Evolutionary conservation across 257 asterid genomes (phyloP).

Genomic region (Scutellaria galericulata): DNA sequence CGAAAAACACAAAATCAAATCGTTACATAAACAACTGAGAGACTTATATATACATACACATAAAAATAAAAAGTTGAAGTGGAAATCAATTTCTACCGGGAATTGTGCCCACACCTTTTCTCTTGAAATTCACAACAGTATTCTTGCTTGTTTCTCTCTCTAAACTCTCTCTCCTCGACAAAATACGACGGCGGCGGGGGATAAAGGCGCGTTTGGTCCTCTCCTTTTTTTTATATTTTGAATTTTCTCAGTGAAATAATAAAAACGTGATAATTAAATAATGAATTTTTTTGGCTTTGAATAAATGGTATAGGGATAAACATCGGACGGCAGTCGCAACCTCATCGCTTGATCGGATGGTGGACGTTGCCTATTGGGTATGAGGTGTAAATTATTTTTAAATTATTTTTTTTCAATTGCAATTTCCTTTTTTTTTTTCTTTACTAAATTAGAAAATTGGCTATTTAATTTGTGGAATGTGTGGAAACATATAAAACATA

Average conservation of each 20-base stretch:
- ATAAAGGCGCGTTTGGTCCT: slow-evolving; percentile 45
- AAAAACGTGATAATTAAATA: slow-evolving; percentile 3
- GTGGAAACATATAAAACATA: too few relatives aligned
- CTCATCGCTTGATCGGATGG: slow-evolving; percentile 24
- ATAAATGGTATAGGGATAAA: slow-evolving; percentile 18
- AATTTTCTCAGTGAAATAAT: background rate
- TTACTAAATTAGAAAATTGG: too few relatives aligned
- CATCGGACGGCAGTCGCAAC: slow-evolving; percentile 25
- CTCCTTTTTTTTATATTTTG: slow-evolving; percentile 19
- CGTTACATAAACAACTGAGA: background rate
- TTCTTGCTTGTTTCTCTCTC: background rate
- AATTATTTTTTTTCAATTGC: background rate
- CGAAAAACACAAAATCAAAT: slow-evolving; percentile 13
- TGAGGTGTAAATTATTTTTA: background rate
- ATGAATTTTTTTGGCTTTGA: background rate
- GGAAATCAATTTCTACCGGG: slow-evolving; percentile 39
- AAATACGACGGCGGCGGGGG: slow-evolving; percentile 32
- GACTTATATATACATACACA: background rate
- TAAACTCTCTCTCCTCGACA: background rate
- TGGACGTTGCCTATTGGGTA: background rate
- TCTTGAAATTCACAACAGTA: slow-evolving; percentile 47
- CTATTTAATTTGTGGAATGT: too few relatives aligned
- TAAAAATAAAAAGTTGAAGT: background rate
- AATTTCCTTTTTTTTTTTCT: background rate
- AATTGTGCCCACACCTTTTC: slow-evolving; percentile 44